phyloP scores from a whole-genome alignment of 148 eudicot species.

The Euryodendron excelsum region DNA sequence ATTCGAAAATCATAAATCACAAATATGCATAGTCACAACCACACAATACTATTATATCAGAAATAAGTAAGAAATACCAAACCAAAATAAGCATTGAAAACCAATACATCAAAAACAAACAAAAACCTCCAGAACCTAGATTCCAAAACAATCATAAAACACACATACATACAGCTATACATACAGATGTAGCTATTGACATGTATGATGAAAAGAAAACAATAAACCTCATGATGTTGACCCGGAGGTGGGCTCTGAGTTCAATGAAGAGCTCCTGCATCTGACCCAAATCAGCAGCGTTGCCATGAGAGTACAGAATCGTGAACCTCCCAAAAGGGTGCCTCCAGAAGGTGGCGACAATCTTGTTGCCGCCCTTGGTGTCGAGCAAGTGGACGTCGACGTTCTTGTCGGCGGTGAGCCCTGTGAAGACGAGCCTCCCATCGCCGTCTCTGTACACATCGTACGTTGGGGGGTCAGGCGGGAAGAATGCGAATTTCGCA shows the following conservation, averaged over 20 bases:
- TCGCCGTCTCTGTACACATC: slow-evolving; percentile 43
- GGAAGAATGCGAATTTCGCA: slow-evolving; percentile 27
- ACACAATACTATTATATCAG: too few species aligned
- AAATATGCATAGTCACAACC: not conserved
- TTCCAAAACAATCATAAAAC: slow-evolving; percentile 11
- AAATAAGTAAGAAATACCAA: not conserved
- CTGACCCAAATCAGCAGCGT: slow-evolving; percentile 15
- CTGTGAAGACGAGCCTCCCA: slow-evolving; percentile 46
- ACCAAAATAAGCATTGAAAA: not conserved
- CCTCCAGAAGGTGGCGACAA: slow-evolving; percentile 13
- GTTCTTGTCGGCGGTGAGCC: slow-evolving; percentile 49
- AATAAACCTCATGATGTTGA: slow-evolving; percentile 9
- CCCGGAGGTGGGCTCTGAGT: slow-evolving; percentile 15
- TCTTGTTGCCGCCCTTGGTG: slow-evolving; percentile 8
- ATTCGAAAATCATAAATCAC: not conserved
- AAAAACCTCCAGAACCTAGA: not conserved
- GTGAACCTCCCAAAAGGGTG: slow-evolving; percentile 14
- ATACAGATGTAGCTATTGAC: too few species aligned
- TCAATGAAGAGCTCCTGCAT: slow-evolving; percentile 13
- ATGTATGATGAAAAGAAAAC: too few species aligned
- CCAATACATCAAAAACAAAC: not conserved
- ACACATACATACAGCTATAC: not conserved
- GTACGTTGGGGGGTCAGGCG: slow-evolving; percentile 31
- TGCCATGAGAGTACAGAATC: slow-evolving; percentile 4
- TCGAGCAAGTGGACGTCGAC: slow-evolving; percentile 13